Base-by-base conservation (phyloP, 495 filamentous ascomycete genomes). In the Friedmanniomyces simplex region DNA sequence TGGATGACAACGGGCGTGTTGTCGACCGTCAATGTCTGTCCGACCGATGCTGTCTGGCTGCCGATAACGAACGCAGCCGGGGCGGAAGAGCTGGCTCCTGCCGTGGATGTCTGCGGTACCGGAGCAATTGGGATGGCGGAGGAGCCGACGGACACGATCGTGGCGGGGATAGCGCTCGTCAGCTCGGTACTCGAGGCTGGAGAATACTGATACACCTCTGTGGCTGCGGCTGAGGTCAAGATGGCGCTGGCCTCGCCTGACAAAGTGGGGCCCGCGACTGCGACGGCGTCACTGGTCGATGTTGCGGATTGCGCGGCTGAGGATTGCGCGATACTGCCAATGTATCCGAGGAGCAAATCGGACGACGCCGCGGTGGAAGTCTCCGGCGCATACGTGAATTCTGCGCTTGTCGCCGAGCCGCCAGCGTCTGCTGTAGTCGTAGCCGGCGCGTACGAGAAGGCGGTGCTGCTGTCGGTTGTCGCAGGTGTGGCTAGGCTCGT, bases 1-100 rank as follows among this genome's bases (percentile, higher is more conserved):
- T 54, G 51, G 12, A 54, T 21, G 21, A 54, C 51, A 11, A 54
- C 51, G 3, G 51, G 51, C n/a, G 51, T 54, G 21, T 54, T 54
- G 37, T 42, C 51, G 34, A 54, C 22, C 2, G 51, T 54, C 51
- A 54, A 22, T 13, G 51, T 54, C n/a, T 54, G 51, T 26, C 51
- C 51, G 34, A 54, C 24, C 2, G 51, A 54, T 7, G 51, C 51
- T 20, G 51, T 54, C 51, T 54, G 51, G 34, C 32, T 54, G 11
- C 51, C 51, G n/a, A 54, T 25, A 3, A 54, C 51, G 37, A 54
- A 41, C 1, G 37, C 51, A 21, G 51, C 18, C 4, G 51, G 10
- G 20, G n/a, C 51, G 24, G 51, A 42, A 14, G 51, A 21, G 37
- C n/a, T 54, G 5, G 14, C 34, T n/a, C 51, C 51, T 54, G 30